Conservation (phyloP, 257 asterid species). For the Solanum microdontum region DNA sequence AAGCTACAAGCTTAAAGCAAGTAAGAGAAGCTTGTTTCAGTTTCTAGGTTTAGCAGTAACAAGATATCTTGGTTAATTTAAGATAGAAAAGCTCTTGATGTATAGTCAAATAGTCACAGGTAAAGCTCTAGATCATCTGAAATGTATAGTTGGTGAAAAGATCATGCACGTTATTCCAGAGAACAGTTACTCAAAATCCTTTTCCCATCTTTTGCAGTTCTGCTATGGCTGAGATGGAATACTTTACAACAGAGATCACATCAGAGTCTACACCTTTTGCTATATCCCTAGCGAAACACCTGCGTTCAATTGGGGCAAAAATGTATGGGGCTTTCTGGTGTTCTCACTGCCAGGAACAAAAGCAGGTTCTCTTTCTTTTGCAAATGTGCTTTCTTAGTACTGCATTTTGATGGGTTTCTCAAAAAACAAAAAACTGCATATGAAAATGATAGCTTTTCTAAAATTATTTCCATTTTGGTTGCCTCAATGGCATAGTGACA, state of each 20-base stretch:
- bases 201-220: slow-evolving; percentile 28
- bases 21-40: neutral
- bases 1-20: neutral
- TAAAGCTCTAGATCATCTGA: neutral
- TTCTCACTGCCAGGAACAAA: slow-evolving; percentile 79
- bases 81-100: neutral
- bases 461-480: neutral
- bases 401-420: neutral
- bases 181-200: neutral
- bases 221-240: slow-evolving; percentile 43
- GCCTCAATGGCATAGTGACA: neutral
- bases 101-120: neutral
- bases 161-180: neutral
- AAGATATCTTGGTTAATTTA: neutral
- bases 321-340: slow-evolving; percentile 97
- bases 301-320: slow-evolving; percentile 71
- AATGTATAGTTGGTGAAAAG: neutral
- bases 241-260: slow-evolving; percentile 43
- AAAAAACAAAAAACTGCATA: neutral
- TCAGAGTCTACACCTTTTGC: slow-evolving; percentile 70
- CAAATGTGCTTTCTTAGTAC: neutral
- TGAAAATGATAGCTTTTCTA: neutral
- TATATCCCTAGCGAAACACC: slow-evolving; percentile 71
- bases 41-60: neutral
- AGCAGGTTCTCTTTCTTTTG: slow-evolving; percentile 41